These are phyloP conservation scores for Pseudopyricularia cyperi DNA, from an alignment of 2,329 filamentous ascomycete species.

Conservation along the genomic window DNA sequence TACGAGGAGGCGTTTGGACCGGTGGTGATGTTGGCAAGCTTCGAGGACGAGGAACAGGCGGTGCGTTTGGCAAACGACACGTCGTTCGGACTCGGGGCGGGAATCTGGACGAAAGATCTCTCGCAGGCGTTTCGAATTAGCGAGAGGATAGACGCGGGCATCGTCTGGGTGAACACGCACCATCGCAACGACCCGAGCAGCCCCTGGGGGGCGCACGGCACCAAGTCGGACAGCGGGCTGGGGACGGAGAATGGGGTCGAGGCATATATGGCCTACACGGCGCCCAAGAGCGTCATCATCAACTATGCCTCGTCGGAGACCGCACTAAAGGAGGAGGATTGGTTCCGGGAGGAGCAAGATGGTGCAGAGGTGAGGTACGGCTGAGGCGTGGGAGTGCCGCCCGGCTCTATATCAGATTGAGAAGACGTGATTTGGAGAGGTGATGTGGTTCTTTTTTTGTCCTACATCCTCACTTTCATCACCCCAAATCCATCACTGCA, in stretches of 20 bases:
- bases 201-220: slow-evolving; percentile 48
- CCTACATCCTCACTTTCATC: no score
- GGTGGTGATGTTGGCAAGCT: slow-evolving; percentile 62
- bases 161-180: slow-evolving; percentile 46
- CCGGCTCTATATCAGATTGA: no score
- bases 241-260: slow-evolving; percentile 63
- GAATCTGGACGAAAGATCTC: slow-evolving; percentile 63
- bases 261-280: slow-evolving; percentile 46
- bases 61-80: slow-evolving; percentile 59
- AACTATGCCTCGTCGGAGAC: slow-evolving; percentile 51
- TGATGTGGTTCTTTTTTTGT: no score
- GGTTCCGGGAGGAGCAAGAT: slow-evolving; percentile 45
- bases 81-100: slow-evolving; percentile 65
- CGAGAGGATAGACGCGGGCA: slow-evolving; percentile 55
- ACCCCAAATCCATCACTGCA: no score
- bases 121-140: slow-evolving; percentile 62
- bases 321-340: slow-evolving; percentile 41
- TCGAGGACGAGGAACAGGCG: slow-evolving; percentile 62
- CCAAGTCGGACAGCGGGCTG: slow-evolving; percentile 48
- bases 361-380: slow-evolving; percentile 46
- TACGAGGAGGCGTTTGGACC: slow-evolving; percentile 76
- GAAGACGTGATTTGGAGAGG: no score
- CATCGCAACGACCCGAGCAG: slow-evolving; percentile 61
- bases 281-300: slow-evolving; percentile 52
- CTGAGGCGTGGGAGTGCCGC: slow-evolving; percentile 17